Percentiles rank a stretch among this genome's conserved stretches.
phyloP scores from a whole-genome alignment of 163 green algal species.

The Chlorella variabilis region DNA sequence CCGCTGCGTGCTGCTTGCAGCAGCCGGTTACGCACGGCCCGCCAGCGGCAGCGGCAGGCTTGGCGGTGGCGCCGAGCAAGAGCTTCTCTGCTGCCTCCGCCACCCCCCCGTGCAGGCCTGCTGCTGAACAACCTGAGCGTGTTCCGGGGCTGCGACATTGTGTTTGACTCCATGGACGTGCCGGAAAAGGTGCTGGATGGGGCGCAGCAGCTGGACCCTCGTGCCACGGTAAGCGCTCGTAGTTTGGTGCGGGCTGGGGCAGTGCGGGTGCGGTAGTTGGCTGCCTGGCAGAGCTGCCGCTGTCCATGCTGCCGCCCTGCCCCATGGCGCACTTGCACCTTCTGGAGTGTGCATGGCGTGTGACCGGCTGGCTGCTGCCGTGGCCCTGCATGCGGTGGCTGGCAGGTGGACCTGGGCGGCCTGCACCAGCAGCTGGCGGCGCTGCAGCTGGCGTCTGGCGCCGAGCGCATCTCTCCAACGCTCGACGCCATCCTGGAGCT shows the following conservation, averaged over 20 bases:
- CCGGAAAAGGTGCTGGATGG: constrained; percentile 59
- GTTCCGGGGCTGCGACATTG: constrained; percentile 74
- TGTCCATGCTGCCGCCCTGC: constrained; percentile 1
- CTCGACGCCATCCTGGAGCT: constrained; percentile 45
- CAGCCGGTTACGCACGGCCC: too few species aligned
- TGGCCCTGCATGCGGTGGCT: background rate
- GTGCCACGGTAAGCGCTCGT: background rate
- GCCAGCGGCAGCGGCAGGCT: too few species aligned
- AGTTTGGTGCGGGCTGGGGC: too few species aligned
- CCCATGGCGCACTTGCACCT: too few species aligned
- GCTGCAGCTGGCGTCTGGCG: constrained; percentile 30
- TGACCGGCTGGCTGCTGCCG: background rate
- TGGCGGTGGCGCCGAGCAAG: too few species aligned
- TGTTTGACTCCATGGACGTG: constrained; percentile 84
- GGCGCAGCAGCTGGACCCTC: background rate
- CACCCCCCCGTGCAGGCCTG: constrained; percentile 75
- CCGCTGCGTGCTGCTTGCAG: too few species aligned
- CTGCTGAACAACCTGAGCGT: constrained; percentile 86
- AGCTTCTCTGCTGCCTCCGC: too few species aligned
- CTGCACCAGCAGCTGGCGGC: constrained; percentile 38
- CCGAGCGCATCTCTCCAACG: constrained; percentile 42
- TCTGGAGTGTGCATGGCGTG: too few species aligned
- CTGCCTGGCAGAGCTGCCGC: too few species aligned
- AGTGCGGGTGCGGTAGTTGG: background rate
- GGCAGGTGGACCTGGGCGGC: constrained; percentile 44